These are phyloP conservation scores for Termitomyces sp. DNA, from an alignment of 768 basidiomycete species.

Conservation along the genomic window DNA sequence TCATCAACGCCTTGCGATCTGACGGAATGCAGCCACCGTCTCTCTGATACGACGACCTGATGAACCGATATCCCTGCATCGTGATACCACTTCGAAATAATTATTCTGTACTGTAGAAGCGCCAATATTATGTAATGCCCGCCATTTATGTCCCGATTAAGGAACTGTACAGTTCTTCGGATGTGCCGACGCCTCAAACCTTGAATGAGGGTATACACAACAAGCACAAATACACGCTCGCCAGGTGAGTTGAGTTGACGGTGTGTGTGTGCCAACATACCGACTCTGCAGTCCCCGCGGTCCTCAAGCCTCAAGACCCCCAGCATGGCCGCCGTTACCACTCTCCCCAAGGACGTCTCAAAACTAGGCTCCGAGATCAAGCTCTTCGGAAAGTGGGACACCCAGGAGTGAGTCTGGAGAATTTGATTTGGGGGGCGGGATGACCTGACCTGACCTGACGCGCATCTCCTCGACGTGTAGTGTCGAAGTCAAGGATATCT, in stretches of 20 bases:
- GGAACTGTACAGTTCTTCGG: conserved; percentile 42
- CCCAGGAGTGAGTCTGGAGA: conserved; percentile 80
- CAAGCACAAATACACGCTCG: conserved; percentile 42
- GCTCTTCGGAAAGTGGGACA: conserved; percentile 99
- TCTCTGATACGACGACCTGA: neutral
- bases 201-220: conserved; percentile 34
- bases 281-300: conserved; percentile 18
- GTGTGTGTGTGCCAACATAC: conserved; percentile 27
- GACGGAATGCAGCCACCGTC: neutral
- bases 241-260: conserved; percentile 26
- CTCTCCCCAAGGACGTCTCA: conserved; percentile 80
- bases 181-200: conserved; percentile 36
- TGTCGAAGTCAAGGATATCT: conserved; percentile 99
- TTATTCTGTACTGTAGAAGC: neutral
- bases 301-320: conserved; percentile 29
- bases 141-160: conserved; percentile 6
- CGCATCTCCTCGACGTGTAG: conserved; percentile 30
- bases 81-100: neutral
- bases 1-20: conserved; percentile 8
- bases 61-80: conserved; percentile 4
- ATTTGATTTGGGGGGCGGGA: too few species aligned
- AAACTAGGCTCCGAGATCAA: conserved; percentile 84
- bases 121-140: neutral
- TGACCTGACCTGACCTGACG: too few species aligned
- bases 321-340: conserved; percentile 61